phyloP scores from a whole-genome alignment of 148 eudicot species.

The Rhododendron williamsianum region DNA sequence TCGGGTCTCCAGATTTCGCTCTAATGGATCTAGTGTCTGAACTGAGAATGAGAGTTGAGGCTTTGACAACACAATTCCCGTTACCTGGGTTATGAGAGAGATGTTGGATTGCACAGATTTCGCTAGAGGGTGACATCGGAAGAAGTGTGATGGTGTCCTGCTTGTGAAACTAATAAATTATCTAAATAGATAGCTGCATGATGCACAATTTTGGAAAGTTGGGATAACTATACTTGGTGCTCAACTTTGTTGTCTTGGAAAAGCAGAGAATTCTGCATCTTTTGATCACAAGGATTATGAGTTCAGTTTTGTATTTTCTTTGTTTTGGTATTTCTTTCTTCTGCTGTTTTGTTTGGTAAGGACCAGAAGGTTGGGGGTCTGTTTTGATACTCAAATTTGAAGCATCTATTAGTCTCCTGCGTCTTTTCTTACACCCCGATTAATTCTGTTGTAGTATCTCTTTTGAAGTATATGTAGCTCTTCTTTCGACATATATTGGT shows the following conservation, averaged over 20 bases:
- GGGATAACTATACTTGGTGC: background rate
- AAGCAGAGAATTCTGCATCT: background rate
- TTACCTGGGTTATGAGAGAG: constrained; percentile 62
- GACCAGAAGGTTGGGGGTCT: background rate
- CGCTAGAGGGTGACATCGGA: background rate
- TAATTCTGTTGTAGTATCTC: background rate
- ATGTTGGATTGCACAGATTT: background rate
- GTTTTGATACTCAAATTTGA: background rate
- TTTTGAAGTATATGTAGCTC: background rate
- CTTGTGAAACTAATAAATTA: background rate
- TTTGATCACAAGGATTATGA: background rate
- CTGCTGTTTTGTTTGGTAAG: background rate
- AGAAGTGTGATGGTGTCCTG: background rate
- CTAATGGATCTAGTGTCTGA: constrained; percentile 39
- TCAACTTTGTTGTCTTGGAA: background rate
- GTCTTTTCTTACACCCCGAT: background rate
- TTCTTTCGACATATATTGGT: background rate
- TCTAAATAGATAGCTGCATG: background rate
- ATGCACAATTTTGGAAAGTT: background rate
- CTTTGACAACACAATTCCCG: constrained; percentile 65
- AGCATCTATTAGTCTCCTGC: background rate
- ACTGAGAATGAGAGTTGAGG: constrained; percentile 64
- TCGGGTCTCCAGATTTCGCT: constrained; percentile 60
- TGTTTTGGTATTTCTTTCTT: background rate
- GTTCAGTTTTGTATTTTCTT: background rate